Evolutionary conservation across 2,329 filamentous ascomycete species (phyloP).

Genomic region (Aspergillus glaucus): DNA sequence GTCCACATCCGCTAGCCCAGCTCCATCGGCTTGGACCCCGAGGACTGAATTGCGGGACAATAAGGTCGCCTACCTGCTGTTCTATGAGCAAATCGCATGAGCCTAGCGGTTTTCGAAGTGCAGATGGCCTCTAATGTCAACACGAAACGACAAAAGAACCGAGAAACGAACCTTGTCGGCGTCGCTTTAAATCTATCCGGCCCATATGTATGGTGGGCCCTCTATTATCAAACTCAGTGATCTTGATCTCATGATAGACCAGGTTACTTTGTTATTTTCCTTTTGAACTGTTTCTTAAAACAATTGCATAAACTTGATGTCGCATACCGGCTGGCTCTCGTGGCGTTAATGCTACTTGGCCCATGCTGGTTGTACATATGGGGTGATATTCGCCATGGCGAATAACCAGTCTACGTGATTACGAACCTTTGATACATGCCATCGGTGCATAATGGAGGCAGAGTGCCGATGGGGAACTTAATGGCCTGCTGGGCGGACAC

Average conservation of each 20-base stretch:
- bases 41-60: constrained; percentile 71
- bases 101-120: background rate
- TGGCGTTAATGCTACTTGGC: background rate
- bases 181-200: background rate
- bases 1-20: constrained; percentile 58
- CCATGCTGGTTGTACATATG: constrained; percentile 2
- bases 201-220: background rate
- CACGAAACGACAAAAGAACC: background rate
- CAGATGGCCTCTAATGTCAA: background rate
- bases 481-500: background rate
- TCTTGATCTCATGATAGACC: background rate
- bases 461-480: background rate
- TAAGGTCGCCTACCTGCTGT: constrained; percentile 93
- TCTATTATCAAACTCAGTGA: background rate
- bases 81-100: constrained; percentile 70
- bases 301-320: background rate
- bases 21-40: constrained; percentile 46
- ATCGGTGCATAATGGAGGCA: background rate
- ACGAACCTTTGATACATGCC: background rate
- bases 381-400: background rate
- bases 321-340: background rate
- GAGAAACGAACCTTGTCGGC: background rate
- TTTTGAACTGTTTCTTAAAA: background rate
- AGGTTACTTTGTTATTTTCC: background rate
- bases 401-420: constrained; percentile 1